These are phyloP conservation scores for Pichia sp. DNA, from an alignment of 1,139 yeast species.

Conservation along the genomic window DNA sequence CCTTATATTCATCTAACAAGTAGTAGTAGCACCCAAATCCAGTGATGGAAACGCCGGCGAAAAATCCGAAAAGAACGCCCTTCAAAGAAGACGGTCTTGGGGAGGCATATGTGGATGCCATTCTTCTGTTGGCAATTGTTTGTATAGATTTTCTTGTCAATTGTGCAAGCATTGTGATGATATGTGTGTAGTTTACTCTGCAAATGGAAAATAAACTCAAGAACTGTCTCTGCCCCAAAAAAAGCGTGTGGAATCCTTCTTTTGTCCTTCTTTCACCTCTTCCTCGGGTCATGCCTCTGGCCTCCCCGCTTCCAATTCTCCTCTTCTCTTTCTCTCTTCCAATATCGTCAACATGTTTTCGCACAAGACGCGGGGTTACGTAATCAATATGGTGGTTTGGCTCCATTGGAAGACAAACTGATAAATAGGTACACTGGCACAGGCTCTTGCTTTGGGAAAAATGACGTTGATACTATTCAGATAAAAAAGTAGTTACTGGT, in stretches of 20 bases:
- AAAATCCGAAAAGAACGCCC: constrained; percentile 71
- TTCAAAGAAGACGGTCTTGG: constrained; percentile 39
- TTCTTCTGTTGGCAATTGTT: constrained; percentile 16
- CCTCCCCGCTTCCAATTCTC: background rate
- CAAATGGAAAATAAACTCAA: no score
- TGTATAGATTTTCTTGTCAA: constrained; percentile 17
- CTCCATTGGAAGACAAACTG: no score
- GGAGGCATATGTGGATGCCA: constrained; percentile 25
- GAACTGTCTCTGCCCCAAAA: no score
- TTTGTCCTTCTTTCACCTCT: no score
- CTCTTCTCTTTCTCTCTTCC: background rate
- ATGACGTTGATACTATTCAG: background rate
- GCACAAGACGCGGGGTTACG: background rate
- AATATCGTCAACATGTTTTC: background rate
- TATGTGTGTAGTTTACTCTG: background rate
- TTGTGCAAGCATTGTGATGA: constrained; percentile 21
- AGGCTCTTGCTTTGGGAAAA: background rate
- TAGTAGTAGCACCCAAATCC: constrained; percentile 77
- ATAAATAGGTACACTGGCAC: no score
- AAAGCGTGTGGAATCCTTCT: no score
- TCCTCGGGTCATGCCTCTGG: background rate
- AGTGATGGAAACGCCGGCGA: constrained; percentile 69
- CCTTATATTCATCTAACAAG: constrained; percentile 71
- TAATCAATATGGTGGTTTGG: background rate
- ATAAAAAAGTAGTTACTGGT: background rate